Conservation (phyloP, 2,329 filamentous ascomycete genomes). For the Colletotrichum salicis region DNA sequence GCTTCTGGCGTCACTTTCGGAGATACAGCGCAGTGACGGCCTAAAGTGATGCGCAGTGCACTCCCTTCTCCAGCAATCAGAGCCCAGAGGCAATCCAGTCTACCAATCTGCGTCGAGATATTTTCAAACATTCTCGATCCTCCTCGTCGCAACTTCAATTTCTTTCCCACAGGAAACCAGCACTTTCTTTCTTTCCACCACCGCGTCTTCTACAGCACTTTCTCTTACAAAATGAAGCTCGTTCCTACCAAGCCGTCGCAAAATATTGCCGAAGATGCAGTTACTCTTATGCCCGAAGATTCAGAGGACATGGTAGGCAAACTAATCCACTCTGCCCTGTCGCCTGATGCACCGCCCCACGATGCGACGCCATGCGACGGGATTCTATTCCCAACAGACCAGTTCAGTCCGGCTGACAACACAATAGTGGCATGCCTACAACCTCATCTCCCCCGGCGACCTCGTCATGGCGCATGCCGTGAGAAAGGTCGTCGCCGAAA, state of each 20-base stretch:
- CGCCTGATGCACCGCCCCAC: background rate
- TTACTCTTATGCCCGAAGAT: conserved; percentile 56
- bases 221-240: conserved; percentile 47
- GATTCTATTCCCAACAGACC: background rate
- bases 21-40: background rate
- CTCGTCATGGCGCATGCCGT: conserved; percentile 65
- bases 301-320: conserved; percentile 57
- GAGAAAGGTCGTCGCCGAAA: conserved; percentile 63
- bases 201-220: background rate
- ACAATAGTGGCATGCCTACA: conserved; percentile 68
- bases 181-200: background rate
- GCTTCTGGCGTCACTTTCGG: background rate
- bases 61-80: background rate
- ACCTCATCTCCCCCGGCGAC: conserved; percentile 66
- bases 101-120: conserved; percentile 29
- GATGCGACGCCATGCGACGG: background rate
- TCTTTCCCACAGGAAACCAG: background rate
- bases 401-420: conserved; percentile 6
- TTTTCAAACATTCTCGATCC: conserved; percentile 8
- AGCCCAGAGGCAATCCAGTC: background rate
- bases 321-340: background rate
- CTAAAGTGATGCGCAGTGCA: conserved; percentile 1
- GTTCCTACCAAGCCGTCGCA: conserved; percentile 50
- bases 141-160: background rate
- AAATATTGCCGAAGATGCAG: conserved; percentile 52